Evolutionary conservation across 306 rosid genomes (phyloP).

Genomic region (Prunus kanzakura): DNA sequence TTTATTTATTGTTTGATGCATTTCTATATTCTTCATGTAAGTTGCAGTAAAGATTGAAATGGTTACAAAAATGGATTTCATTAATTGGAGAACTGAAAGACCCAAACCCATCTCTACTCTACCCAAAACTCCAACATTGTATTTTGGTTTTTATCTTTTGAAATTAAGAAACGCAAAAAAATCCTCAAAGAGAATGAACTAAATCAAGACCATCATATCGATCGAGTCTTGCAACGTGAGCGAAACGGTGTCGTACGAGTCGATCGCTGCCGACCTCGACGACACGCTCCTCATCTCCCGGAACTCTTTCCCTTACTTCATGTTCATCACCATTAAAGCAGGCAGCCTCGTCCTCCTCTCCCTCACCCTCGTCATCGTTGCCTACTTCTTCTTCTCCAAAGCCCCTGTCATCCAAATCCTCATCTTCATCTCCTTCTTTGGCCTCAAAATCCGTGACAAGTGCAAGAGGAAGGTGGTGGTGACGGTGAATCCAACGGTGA

Average conservation of each 20-base stretch:
- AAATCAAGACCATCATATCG: conserved; percentile 40
- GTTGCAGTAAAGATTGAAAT: too few relatives aligned
- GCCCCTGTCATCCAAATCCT: conserved; percentile 66
- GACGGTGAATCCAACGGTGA: conserved; percentile 87
- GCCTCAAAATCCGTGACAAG: conserved; percentile 75
- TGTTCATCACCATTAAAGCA: conserved; percentile 93
- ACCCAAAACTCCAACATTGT: too few relatives aligned
- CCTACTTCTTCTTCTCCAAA: too few relatives aligned
- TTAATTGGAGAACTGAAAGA: too few relatives aligned
- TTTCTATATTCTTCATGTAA: too few relatives aligned
- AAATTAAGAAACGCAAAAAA: too few relatives aligned
- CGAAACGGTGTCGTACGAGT: conserved; percentile 31
- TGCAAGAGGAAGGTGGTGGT: conserved; percentile 88
- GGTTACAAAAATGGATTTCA: too few relatives aligned
- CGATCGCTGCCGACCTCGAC: conserved; percentile 87
- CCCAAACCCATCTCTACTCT: too few relatives aligned
- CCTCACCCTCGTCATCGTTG: conserved; percentile 44
- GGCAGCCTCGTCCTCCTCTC: conserved; percentile 88
- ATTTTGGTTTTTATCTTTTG: too few relatives aligned
- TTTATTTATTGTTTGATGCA: too few relatives aligned
- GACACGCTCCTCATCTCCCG: conserved; percentile 71
- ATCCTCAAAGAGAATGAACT: too few relatives aligned
- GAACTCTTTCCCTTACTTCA: conserved; percentile 86
- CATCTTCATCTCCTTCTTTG: conserved; percentile 86
- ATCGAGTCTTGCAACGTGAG: conserved; percentile 36